phyloP scores from a whole-genome alignment of 225 moss, liverwort and hornwort genomes.

The Bryum argenteum region DNA sequence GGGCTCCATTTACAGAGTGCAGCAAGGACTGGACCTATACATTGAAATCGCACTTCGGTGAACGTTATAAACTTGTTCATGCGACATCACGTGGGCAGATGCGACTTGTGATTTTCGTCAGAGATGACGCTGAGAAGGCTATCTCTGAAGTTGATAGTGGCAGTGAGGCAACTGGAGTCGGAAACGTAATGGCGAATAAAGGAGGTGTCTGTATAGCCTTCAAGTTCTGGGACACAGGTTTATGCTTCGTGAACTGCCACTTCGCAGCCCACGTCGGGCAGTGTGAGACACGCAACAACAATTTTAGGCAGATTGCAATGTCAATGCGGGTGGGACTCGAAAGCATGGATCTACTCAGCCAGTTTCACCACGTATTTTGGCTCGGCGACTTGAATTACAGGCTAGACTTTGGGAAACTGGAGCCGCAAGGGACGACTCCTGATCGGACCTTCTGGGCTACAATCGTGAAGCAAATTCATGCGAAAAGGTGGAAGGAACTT shows the following conservation, averaged over 20 bases:
- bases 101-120: constrained; percentile 93
- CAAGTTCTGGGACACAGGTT: constrained; percentile 99
- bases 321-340: constrained; percentile 80
- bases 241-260: constrained; percentile 98
- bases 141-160: constrained; percentile 88
- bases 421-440: constrained; percentile 68
- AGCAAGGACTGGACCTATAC: constrained; percentile 88
- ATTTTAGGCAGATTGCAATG: constrained; percentile 87
- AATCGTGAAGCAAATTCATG: constrained; percentile 81
- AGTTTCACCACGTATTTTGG: constrained; percentile 98
- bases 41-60: constrained; percentile 81
- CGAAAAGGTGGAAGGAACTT: constrained; percentile 65
- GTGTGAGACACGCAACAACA: constrained; percentile 89
- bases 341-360: constrained; percentile 92
- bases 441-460: constrained; percentile 80
- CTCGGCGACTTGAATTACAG: constrained; percentile 97
- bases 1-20: constrained; percentile 80
- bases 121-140: constrained; percentile 87
- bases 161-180: constrained; percentile 98
- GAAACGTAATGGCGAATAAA: constrained; percentile 98
- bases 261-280: constrained; percentile 96
- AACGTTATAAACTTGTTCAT: constrained; percentile 80
- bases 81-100: constrained; percentile 90
- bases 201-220: constrained; percentile 95
- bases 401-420: constrained; percentile 68